Conservation (phyloP, 2,329 filamentous ascomycete genomes). For the Cladosporium velox region DNA sequence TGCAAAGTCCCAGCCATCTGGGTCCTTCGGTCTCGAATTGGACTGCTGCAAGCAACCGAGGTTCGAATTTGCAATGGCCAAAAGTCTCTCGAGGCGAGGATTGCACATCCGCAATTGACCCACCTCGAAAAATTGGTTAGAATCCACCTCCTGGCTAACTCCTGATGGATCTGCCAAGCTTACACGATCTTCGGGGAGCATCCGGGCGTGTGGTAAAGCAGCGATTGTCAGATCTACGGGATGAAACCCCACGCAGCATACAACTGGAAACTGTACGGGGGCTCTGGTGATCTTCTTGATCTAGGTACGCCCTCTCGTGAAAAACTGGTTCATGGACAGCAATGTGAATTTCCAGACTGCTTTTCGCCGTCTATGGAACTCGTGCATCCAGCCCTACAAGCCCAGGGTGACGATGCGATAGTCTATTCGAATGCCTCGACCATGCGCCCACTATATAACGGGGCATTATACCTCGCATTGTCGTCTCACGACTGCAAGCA, state of each 20-base stretch:
- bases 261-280: background rate
- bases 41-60: background rate
- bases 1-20: background rate
- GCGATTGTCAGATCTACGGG: background rate
- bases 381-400: background rate
- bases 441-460: background rate
- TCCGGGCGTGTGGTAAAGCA: background rate
- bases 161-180: background rate
- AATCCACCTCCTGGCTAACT: background rate
- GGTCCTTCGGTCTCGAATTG: background rate
- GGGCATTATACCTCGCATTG: background rate
- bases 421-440: background rate
- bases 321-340: background rate
- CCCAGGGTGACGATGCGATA: background rate
- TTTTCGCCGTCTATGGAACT: background rate
- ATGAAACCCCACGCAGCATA: background rate
- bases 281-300: background rate
- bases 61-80: background rate
- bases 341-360: background rate
- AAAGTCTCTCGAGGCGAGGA: background rate
- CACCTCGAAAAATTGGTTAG: background rate
- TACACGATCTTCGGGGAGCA: background rate
- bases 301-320: accelerated
- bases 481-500: background rate
- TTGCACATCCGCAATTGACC: background rate